Base-by-base conservation (phyloP, 805 yeast genomes). In the Kazachstania africana region DNA sequence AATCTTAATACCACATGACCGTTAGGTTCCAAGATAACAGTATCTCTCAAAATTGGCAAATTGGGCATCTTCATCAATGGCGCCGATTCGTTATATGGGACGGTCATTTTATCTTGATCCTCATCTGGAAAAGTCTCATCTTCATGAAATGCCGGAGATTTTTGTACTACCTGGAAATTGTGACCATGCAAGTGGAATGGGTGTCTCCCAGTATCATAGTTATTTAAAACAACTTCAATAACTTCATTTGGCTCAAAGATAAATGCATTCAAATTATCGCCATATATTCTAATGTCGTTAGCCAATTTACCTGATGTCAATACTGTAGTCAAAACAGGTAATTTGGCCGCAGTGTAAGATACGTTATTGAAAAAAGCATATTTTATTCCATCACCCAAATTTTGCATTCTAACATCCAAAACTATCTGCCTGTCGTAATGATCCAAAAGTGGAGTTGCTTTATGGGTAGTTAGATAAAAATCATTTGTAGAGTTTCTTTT, bases 121-220 rank as follows among this genome's bases (percentile, higher is more conserved):
- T 31, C 35, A 31, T 45, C 48, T 5, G 44, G 39, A 13, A 37
- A 42, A 15, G 34, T 31, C 15, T 58, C 55, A 29, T 64, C 71
- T 24, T 75, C 81, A 20, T 58, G 69, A 35, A 60, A 65, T 2
- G 63, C 69, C 13, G 52, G 59, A 3, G 72, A 70, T 50, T 74
- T 68, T 30, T 64, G 64, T 24, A 78, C 58, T 15, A 78, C 53
- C 57, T 76, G 84, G 63, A 78, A 77, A 29, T 55, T 65, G 48
- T 78, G 85, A 12, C 87, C 87, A 47, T 78, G 87, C 44, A 78
- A 64, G 53, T 78, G 87, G 72, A 78, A 78, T 15, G 84, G 84
- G 53, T 78, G 87, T 41, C 75, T 75, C 37, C 84, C 81, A 4
- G 78, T 75, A 53, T 85, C 95, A 47, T 64, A 66, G 50, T 85